A percentile compares a stretch with the other conserved stretches of the same genome.
These are phyloP conservation scores for Jamesozyma hellenica DNA, from an alignment of 805 yeast genomes.

Conservation along the genomic window DNA sequence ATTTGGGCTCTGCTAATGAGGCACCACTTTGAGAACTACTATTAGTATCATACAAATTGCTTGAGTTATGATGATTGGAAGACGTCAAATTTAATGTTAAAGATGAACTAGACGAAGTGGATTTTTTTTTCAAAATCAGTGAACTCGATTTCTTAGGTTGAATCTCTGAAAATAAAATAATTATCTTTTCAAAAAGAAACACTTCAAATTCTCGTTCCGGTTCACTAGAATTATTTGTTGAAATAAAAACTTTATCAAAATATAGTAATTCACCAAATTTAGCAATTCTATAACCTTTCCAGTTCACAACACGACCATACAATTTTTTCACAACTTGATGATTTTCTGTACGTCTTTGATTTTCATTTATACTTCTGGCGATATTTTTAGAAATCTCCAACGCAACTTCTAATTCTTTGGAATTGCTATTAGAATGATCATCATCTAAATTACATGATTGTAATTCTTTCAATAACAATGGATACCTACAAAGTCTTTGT, in stretches of 20 bases:
- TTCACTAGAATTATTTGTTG: conserved; percentile 38
- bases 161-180: conserved; percentile 55
- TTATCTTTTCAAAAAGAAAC: conserved; percentile 69
- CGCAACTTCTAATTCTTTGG: conserved; percentile 60
- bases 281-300: conserved; percentile 79
- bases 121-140: conserved; percentile 32
- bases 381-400: conserved; percentile 68
- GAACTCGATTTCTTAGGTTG: conserved; percentile 40
- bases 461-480: conserved; percentile 67
- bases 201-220: conserved; percentile 82
- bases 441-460: conserved; percentile 27
- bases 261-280: conserved; percentile 79
- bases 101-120: conserved; percentile 20
- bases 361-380: conserved; percentile 82
- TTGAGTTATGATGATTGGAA: conserved; percentile 3
- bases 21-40: neutral
- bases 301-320: conserved; percentile 67
- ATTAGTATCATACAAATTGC: neutral
- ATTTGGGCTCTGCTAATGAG: conserved; percentile 26
- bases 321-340: conserved; percentile 58
- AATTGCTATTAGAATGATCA: conserved; percentile 3
- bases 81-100: conserved; percentile 9
- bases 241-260: conserved; percentile 53
- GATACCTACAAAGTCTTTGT: conserved; percentile 93
- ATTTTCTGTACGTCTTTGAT: conserved; percentile 87